Evolutionary conservation across 768 basidiomycete genomes (phyloP), one percentile per base, ranked within the genome.

Genomic region (Boletus reticuloceps): DNA sequence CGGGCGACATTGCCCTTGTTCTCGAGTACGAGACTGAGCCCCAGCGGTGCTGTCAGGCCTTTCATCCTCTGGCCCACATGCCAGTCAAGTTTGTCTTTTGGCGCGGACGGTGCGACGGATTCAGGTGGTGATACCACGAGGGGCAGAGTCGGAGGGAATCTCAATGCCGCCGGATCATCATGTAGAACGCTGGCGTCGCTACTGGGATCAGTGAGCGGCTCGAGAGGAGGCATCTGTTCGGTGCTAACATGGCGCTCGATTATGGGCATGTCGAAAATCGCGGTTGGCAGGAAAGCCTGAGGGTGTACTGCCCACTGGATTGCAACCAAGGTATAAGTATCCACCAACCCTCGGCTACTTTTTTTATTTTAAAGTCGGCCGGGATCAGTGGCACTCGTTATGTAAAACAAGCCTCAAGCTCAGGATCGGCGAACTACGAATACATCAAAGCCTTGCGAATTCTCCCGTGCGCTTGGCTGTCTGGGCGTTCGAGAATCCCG

Each of bases 1-100:
- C 84, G 76, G 9, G 84, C 84, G 3, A 83, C 82, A 58, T 79
- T 84, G 10, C 84, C 84, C 20, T 76, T 76, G 64, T 86, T 86
- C 63, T 83, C 77, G 32, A 86, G 69, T 2, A 72, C 66, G 53
- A 78, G 61, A 19, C 64, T 58, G 61, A 71, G 62, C 38, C 49
- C 63, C 5, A 61, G 32, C 6, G 63, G 53, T 13, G 52, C 43
- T 0, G 49, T 51, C n/a, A 53, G 4, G 12, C 49, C 29, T 42
- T 22, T 50, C 27, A 60, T 43, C n/a, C 51, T 11, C 17, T 52
- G 42, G 2, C 50, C 25, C 2, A 55, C 32, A 4, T 47, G 22
- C 17, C 7, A 43, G 5, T 52, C 19, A 11, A 17, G 31, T 47
- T 39, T 8, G 4, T 27, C 42, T 17, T 51, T 42, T 19, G 41